Conservation (phyloP, 129 eudicot species). For the Saussurea involucrata region DNA sequence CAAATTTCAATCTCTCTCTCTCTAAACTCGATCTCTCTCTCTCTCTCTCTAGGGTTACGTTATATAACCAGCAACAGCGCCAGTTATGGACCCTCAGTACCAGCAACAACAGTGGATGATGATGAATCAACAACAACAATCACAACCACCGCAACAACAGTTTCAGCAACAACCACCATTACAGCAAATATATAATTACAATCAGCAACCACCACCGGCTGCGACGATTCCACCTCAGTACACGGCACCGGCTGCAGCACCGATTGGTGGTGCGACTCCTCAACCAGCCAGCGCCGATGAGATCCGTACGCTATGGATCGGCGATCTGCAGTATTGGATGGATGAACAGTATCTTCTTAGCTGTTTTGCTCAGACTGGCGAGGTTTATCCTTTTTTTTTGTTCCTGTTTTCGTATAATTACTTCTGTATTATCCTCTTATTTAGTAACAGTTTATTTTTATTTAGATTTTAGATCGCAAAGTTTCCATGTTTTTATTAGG, state of each 20-base stretch:
- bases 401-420: neutral
- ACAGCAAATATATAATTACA: conserved; percentile 47
- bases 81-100: conserved; percentile 50
- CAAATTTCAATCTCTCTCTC: neutral
- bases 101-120: conserved; percentile 56
- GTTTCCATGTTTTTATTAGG: neutral
- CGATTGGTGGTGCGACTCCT: conserved; percentile 32
- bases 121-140: conserved; percentile 40
- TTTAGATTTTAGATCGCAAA: conserved; percentile 6
- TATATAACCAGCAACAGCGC: conserved; percentile 50
- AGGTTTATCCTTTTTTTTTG: conserved; percentile 35
- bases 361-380: conserved; percentile 72
- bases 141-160: conserved; percentile 33
- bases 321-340: conserved; percentile 97
- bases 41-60: conserved; percentile 29
- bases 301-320: conserved; percentile 91
- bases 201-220: conserved; percentile 48
- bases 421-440: neutral
- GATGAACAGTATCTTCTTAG: conserved; percentile 65
- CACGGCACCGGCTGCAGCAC: conserved; percentile 16
- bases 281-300: conserved; percentile 60
- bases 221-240: conserved; percentile 36
- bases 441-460: neutral
- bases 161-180: conserved; percentile 32
- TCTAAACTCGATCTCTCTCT: neutral